These are phyloP conservation scores for Clarireedia homoeocarpa DNA, from an alignment of 2,329 filamentous ascomycete genomes.

Conservation along the genomic window DNA sequence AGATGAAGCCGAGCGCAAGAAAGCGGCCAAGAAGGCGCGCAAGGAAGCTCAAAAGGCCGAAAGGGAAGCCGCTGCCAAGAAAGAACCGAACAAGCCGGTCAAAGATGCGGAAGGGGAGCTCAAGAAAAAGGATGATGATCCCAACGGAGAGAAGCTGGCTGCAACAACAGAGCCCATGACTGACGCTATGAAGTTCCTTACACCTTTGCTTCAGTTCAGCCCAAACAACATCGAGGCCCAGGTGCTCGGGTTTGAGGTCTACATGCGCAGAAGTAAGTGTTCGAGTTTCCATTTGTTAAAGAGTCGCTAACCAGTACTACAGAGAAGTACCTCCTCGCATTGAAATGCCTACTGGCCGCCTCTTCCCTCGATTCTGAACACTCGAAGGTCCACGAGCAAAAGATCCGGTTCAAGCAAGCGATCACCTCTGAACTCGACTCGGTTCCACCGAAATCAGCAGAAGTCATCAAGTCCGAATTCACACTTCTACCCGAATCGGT, in stretches of 20 bases:
- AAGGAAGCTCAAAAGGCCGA: constrained; percentile 69
- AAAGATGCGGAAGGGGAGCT: constrained; percentile 53
- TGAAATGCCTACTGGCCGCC: constrained; percentile 76
- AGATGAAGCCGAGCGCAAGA: constrained; percentile 67
- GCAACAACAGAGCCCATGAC: constrained; percentile 75
- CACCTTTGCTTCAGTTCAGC: constrained; percentile 72
- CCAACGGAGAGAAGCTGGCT: constrained; percentile 70
- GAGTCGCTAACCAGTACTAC: constrained; percentile 22
- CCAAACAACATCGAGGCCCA: constrained; percentile 77
- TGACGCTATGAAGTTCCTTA: constrained; percentile 81
- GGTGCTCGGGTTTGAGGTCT: constrained; percentile 82
- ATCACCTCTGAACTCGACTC: constrained; percentile 49
- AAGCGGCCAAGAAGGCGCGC: constrained; percentile 82
- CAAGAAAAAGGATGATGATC: constrained; percentile 89
- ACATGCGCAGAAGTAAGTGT: constrained; percentile 68
- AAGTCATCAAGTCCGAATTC: constrained; percentile 64
- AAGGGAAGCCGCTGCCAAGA: constrained; percentile 71
- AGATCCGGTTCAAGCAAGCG: constrained; percentile 58
- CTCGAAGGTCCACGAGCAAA: constrained; percentile 68
- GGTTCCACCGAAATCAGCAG: constrained; percentile 56
- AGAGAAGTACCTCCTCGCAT: constrained; percentile 83
- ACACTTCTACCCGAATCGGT: constrained; percentile 48
- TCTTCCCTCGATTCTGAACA: constrained; percentile 60
- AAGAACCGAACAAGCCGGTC: constrained; percentile 69
- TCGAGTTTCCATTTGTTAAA: not conserved